Evolutionary conservation across 2,329 filamentous ascomycete genomes (phyloP).

Genomic region (Ascochyta lentis): DNA sequence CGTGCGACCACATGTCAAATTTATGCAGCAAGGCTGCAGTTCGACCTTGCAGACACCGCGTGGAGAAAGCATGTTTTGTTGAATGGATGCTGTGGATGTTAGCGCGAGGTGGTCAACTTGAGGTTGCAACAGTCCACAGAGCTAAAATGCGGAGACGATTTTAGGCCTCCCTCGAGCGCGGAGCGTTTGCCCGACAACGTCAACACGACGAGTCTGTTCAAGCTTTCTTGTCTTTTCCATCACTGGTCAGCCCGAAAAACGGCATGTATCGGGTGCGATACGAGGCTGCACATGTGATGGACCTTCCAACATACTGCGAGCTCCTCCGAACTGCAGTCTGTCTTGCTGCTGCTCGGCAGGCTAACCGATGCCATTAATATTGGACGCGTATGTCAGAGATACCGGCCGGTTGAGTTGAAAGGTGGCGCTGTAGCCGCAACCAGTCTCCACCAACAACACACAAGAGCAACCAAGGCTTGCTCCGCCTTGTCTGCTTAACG

Average conservation of each 20-base stretch:
- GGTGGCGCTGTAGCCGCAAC: neutral
- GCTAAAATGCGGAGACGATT: slow-evolving; percentile 9
- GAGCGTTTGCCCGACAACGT: slow-evolving; percentile 4
- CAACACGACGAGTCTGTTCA: neutral
- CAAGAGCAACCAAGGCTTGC: neutral
- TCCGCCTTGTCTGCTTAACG: neutral
- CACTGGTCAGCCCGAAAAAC: neutral
- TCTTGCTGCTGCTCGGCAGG: neutral
- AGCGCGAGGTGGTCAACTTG: slow-evolving; percentile 1
- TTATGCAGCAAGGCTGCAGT: neutral
- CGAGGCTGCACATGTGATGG: slow-evolving; percentile 4
- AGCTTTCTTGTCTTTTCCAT: slow-evolving; percentile 1
- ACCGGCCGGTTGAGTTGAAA: neutral
- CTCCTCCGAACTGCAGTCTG: slow-evolving; percentile 1
- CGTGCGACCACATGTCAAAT: neutral
- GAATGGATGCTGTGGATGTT: slow-evolving; percentile 2
- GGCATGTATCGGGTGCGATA: neutral
- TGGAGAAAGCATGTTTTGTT: slow-evolving; percentile 5
- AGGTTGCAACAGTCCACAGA: neutral
- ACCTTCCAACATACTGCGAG: neutral
- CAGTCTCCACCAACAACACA: neutral
- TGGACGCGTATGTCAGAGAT: neutral
- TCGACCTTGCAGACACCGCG: neutral
- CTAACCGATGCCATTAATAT: neutral
- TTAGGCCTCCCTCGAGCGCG: neutral